Evolutionary conservation across 1,284 basidiomycete species (phyloP).

Genomic region (Marasmius tenuissimus): DNA sequence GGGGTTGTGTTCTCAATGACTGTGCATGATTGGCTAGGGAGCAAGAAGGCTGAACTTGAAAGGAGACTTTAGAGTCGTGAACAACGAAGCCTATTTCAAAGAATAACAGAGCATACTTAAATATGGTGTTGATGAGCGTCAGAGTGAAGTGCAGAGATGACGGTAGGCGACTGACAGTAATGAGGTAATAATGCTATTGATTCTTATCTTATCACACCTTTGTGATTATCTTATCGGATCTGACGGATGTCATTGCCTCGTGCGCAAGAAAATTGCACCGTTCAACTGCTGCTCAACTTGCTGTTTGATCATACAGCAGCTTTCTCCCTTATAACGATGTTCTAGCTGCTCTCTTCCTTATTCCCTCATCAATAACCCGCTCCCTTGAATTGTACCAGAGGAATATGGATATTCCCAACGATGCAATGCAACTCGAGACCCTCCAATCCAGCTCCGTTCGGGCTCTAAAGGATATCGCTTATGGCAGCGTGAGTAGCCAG

Average conservation of each 20-base stretch:
- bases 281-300: background rate
- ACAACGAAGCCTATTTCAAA: background rate
- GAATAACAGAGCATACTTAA: background rate
- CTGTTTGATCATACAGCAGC: background rate
- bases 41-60: conserved; percentile 5
- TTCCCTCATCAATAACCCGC: background rate
- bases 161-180: too few species aligned
- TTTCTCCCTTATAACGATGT: background rate
- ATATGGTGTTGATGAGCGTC: too few species aligned
- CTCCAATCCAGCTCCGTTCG: background rate
- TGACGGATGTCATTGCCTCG: background rate
- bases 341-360: background rate
- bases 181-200: background rate
- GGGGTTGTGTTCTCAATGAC: conserved; percentile 23
- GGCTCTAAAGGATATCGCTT: background rate
- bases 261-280: too few species aligned
- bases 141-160: too few species aligned
- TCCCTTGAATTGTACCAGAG: background rate
- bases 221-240: background rate
- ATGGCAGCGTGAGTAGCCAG: background rate
- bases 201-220: background rate
- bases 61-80: background rate
- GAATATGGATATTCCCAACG: background rate
- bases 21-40: conserved; percentile 16
- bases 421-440: background rate